A percentile compares a stretch with the other conserved stretches of the same genome.
Evolutionary conservation across 139 green algal species (phyloP).

Genomic region (Tetradesmus lagerheimii): DNA sequence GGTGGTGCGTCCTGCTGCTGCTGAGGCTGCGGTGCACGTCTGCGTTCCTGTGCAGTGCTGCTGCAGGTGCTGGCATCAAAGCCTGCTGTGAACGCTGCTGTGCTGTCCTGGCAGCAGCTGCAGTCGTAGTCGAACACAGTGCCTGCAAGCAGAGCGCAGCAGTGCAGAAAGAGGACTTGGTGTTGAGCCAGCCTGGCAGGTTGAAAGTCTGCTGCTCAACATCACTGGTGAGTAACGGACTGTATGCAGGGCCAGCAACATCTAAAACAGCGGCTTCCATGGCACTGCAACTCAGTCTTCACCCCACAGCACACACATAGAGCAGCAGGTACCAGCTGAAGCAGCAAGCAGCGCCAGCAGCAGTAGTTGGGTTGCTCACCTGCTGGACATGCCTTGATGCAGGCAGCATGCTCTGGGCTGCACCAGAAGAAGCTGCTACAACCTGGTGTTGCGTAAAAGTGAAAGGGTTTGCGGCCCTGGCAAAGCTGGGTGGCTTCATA

Average conservation of each 20-base stretch:
- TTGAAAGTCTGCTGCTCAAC: no score
- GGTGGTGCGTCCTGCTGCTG: neutral
- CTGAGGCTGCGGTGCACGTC: neutral
- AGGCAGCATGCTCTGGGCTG: constrained; percentile 23
- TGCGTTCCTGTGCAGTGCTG: neutral
- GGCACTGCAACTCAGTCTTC: no score
- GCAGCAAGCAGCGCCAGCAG: neutral
- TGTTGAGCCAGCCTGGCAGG: no score
- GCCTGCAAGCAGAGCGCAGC: constrained; percentile 1
- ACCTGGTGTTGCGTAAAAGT: neutral
- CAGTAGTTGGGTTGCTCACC: neutral
- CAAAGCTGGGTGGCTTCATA: constrained; percentile 3
- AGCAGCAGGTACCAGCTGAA: neutral
- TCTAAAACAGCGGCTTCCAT: no score
- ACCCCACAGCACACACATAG: neutral
- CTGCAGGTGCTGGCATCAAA: constrained; percentile 16
- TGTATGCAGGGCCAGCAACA: no score
- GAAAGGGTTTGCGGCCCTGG: neutral
- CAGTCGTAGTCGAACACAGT: constrained; percentile 13
- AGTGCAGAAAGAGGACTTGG: no score
- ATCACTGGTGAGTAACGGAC: no score
- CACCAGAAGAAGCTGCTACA: constrained; percentile 39
- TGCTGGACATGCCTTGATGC: neutral
- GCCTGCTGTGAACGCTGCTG: neutral
- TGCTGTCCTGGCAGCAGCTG: constrained; percentile 6